Percentiles rank a stretch among this genome's conserved stretches.
phyloP scores from a whole-genome alignment of 1,139 yeast genomes.

The Yamadazyma sp. region DNA sequence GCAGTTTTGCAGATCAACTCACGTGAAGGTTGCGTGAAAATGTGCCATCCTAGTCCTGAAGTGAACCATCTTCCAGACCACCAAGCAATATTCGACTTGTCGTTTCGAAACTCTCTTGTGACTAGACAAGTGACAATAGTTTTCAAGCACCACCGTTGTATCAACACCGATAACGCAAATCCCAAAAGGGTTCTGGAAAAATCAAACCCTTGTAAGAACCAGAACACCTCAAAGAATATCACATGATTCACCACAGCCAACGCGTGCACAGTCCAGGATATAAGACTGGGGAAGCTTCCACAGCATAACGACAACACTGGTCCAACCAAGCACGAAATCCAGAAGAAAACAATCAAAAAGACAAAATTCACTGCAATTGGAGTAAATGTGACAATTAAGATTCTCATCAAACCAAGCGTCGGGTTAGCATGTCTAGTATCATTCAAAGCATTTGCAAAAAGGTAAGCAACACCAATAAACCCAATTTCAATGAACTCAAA shows the following conservation, averaged over 20 bases:
- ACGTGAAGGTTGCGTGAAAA: constrained; percentile 53
- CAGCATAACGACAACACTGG: constrained; percentile 41
- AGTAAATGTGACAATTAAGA: constrained; percentile 40
- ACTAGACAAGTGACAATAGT: constrained; percentile 37
- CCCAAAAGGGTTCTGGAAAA: constrained; percentile 51
- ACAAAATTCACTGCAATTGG: constrained; percentile 49
- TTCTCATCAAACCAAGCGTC: constrained; percentile 36
- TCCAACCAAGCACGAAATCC: constrained; percentile 45
- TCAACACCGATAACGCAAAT: constrained; percentile 33
- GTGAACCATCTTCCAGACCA: constrained; percentile 69
- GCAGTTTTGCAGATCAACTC: constrained; percentile 54
- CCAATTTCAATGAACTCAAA: constrained; percentile 28
- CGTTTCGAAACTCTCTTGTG: constrained; percentile 52
- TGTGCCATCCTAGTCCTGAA: constrained; percentile 51
- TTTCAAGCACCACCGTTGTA: constrained; percentile 49
- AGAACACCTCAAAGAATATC: constrained; percentile 47
- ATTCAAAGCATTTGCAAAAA: constrained; percentile 47
- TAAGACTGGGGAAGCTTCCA: constrained; percentile 39
- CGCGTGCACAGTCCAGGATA: constrained; percentile 46
- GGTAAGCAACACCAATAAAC: constrained; percentile 38
- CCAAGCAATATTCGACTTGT: constrained; percentile 56
- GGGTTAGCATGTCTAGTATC: constrained; percentile 29
- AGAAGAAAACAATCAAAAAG: constrained; percentile 36
- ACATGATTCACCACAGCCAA: constrained; percentile 44
- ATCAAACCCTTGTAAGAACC: constrained; percentile 55